Base-by-base conservation (phyloP, 2,329 filamentous ascomycete species). In the Periconia macrospinosa region DNA sequence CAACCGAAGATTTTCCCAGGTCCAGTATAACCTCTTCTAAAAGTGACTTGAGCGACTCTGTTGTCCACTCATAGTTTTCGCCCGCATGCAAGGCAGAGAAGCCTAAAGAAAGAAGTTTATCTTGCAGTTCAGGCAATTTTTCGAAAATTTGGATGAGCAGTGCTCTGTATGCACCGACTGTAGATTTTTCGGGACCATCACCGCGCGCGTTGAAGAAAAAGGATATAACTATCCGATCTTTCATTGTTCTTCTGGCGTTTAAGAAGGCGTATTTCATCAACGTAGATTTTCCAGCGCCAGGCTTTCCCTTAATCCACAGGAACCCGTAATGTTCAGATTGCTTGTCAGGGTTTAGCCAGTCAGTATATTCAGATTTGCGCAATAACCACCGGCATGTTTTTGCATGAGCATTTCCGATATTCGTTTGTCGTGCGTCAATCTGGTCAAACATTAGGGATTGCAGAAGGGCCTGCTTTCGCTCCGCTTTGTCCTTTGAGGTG, bases 261-360 rank as follows among this genome's bases (percentile, higher is more conserved):
- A 45, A 30, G 11, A 55, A 30, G 64, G 52, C 53, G 35, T 69
- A 62, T 50, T 75, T 74, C 62, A 75, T 72, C 19, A 74, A 48
- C 10, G 69, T 75, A 40, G 74, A 81, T 50, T 81, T 81, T 30
- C 54, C 54, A 1, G 50, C 42, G 7, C 54, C 54, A 33, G 54
- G 27, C 27, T 56, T 56, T 15, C 78, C 78, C 45, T 70, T 71
- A 19, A 81, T 76, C 78, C 76, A 81, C 0, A 81, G 56, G 30
- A 81, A 71, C 1, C 76, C 76, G 27, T 66, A 49, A 33, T 76
- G 67, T 6, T 68, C 52, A 9, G 30, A 14, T 11, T 66, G 52
- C 1, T 67, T 62, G 7, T 40, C 13, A 0, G 50, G 50, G 46
- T 76, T 59, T n/a, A 73, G 62, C 78, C 76, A 79, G 6, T 66